phyloP scores from a whole-genome alignment of 345 rosid genomes.

The Hypericum androsaemum region DNA sequence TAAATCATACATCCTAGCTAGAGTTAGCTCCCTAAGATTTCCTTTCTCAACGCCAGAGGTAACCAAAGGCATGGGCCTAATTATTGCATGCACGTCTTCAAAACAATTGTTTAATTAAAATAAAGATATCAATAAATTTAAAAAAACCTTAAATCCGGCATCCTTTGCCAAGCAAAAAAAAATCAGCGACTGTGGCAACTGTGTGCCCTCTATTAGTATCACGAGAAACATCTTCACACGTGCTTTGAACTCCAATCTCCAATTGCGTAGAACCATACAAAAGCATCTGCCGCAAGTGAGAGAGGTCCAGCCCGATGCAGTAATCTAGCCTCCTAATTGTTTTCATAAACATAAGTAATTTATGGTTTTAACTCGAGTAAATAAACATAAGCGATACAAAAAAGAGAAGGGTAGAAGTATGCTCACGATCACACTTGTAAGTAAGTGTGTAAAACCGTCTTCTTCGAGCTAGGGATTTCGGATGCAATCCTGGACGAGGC shows the following conservation, averaged over 20 bases:
- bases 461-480: too few relatives aligned
- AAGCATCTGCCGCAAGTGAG: conserved; percentile 96
- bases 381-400: too few relatives aligned
- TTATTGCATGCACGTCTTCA: neutral
- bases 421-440: too few relatives aligned
- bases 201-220: conserved; percentile 99
- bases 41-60: conserved; percentile 99
- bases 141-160: conserved; percentile 90
- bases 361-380: too few relatives aligned
- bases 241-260: conserved; percentile 99
- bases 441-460: too few relatives aligned
- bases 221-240: conserved; percentile 95
- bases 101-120: neutral
- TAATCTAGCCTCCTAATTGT: conserved; percentile 95
- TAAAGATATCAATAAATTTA: conserved; percentile 2
- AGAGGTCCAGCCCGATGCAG: conserved; percentile 97
- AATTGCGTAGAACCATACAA: conserved; percentile 87
- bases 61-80: conserved; percentile 95
- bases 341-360: too few relatives aligned
- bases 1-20: conserved; percentile 95
- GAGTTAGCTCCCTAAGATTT: conserved; percentile 91
- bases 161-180: conserved; percentile 95
- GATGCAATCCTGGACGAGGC: too few relatives aligned
- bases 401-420: too few relatives aligned
- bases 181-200: conserved; percentile 96